Conservation (phyloP, 2,329 filamentous ascomycete genomes). For the Verticillium nonalfalfae region DNA sequence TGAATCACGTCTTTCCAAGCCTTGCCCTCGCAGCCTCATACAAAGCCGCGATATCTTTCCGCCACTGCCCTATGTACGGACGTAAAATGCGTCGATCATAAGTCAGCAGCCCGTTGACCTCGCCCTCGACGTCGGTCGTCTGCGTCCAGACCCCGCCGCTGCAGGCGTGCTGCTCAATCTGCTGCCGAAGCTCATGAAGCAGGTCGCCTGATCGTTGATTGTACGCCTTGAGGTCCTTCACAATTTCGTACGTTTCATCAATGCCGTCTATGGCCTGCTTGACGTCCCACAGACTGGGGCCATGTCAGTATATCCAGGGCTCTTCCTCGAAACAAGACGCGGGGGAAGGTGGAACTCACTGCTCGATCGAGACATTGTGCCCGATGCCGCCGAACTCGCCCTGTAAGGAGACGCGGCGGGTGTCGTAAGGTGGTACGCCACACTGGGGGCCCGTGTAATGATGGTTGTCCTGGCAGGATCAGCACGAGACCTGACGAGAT, state of each 20-base stretch:
- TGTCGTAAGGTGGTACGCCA: conserved; percentile 58
- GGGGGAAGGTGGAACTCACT: conserved; percentile 34
- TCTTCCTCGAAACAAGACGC: neutral
- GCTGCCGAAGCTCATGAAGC: conserved; percentile 53
- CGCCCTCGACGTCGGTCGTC: conserved; percentile 68
- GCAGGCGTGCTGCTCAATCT: conserved; percentile 55
- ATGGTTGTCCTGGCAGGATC: conserved; percentile 51
- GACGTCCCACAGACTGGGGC: conserved; percentile 57
- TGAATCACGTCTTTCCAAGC: too few species aligned
- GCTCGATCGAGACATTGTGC: conserved; percentile 53
- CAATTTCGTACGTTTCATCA: conserved; percentile 63
- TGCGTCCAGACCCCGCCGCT: conserved; percentile 67
- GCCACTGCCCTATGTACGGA: conserved; percentile 52
- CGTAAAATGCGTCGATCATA: conserved; percentile 59
- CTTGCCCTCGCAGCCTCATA: conserved; percentile 45
- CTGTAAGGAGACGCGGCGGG: conserved; percentile 57
- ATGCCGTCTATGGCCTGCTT: conserved; percentile 51
- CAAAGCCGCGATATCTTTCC: conserved; percentile 49
- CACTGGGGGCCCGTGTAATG: conserved; percentile 68
- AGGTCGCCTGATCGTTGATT: conserved; percentile 59
- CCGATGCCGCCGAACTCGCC: conserved; percentile 69
- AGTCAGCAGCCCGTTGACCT: conserved; percentile 65
- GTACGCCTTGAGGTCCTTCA: conserved; percentile 50
- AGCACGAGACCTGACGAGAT: neutral
- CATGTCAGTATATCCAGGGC: neutral